A percentile compares a stretch with the other conserved stretches of the same genome.
These are phyloP conservation scores for Rhazya stricta DNA, from an alignment of 257 asterid genomes.

Conservation along the genomic window DNA sequence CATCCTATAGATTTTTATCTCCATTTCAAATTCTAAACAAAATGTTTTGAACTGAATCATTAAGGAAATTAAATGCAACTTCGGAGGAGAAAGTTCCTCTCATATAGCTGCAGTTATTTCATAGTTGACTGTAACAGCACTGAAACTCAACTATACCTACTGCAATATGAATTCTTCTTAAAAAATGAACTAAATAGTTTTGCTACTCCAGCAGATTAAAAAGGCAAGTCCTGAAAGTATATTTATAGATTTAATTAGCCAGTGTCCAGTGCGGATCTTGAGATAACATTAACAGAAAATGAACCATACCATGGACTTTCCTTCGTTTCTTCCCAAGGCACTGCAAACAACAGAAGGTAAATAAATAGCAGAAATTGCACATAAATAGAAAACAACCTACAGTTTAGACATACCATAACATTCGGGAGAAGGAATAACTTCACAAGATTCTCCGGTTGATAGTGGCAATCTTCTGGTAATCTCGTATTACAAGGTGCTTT, in stretches of 20 bases:
- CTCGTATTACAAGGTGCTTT: constrained; percentile 60
- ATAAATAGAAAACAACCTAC: neutral
- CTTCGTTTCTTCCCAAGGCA: constrained; percentile 75
- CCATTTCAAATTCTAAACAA: neutral
- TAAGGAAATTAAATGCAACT: neutral
- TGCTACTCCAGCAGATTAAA: neutral
- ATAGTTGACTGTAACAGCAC: neutral
- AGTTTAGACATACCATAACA: constrained; percentile 53
- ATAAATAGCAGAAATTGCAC: neutral
- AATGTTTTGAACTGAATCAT: neutral
- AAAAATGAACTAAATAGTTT: neutral
- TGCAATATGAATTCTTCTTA: neutral
- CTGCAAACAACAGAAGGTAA: constrained; percentile 36
- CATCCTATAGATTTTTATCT: neutral
- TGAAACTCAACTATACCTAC: neutral
- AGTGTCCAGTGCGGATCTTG: neutral
- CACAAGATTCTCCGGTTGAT: constrained; percentile 93
- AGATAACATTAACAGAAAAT: constrained; percentile 1
- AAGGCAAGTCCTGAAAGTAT: neutral
- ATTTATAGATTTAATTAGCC: neutral
- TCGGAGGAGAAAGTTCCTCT: neutral
- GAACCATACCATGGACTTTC: constrained; percentile 49
- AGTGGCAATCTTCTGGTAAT: constrained; percentile 98
- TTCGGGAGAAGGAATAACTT: constrained; percentile 81
- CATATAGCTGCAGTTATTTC: neutral